Evolutionary conservation across 805 yeast species (phyloP).

Genomic region (Starmerella kuoi): DNA sequence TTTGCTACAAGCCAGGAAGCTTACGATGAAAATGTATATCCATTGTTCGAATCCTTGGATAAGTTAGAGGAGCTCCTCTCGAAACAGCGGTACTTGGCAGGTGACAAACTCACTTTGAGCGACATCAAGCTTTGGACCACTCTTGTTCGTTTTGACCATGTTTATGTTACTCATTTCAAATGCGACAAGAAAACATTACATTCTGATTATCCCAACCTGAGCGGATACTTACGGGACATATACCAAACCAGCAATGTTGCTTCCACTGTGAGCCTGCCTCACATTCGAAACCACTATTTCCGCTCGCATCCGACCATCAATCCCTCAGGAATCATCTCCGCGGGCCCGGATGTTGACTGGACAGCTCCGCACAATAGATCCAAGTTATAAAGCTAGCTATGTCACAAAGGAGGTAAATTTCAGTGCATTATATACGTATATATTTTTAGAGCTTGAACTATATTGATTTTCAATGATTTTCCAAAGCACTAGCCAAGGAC

Average conservation of each 20-base stretch:
- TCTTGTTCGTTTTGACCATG: slow-evolving; percentile 80
- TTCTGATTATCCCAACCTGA: slow-evolving; percentile 60
- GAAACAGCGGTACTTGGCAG: slow-evolving; percentile 40
- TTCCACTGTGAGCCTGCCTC: slow-evolving; percentile 74
- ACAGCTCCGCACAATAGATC: slow-evolving; percentile 17
- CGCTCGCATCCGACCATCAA: slow-evolving; percentile 71
- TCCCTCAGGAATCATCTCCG: slow-evolving; percentile 71
- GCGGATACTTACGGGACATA: slow-evolving; percentile 68
- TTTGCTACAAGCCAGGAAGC: slow-evolving; percentile 76
- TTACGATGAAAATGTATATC: slow-evolving; percentile 55
- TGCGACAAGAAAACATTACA: slow-evolving; percentile 77
- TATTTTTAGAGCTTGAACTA: too few relatives aligned
- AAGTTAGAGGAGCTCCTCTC: slow-evolving; percentile 29
- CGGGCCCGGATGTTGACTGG: slow-evolving; percentile 52
- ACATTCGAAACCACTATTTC: slow-evolving; percentile 84
- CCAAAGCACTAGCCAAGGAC: slow-evolving; percentile 20
- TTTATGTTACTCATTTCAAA: slow-evolving; percentile 90
- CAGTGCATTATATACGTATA: too few relatives aligned
- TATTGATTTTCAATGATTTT: background rate
- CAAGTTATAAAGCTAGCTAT: background rate
- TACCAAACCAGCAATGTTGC: slow-evolving; percentile 60
- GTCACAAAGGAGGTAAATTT: too few relatives aligned
- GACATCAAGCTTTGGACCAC: slow-evolving; percentile 82
- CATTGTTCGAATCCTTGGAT: slow-evolving; percentile 52
- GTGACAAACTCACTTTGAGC: slow-evolving; percentile 69